Evolutionary conservation across 805 yeast species (phyloP).

Genomic region (Hanseniaspora thailandica): DNA sequence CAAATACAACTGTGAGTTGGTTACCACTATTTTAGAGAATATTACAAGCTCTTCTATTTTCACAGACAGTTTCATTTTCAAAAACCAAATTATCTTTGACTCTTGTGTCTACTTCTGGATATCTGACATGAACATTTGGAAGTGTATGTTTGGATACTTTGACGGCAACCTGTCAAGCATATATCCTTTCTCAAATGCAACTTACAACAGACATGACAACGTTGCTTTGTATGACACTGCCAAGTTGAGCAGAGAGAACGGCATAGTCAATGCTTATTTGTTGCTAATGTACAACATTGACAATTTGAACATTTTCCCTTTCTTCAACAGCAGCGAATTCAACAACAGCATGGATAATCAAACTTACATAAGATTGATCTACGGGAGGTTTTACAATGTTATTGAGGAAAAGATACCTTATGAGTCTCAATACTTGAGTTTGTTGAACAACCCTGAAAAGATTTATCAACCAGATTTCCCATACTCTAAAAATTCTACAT

Average conservation of each 20-base stretch:
- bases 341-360: background rate
- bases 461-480: slow-evolving; percentile 8
- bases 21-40: background rate
- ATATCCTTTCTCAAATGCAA: background rate
- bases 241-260: slow-evolving; percentile 6
- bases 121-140: slow-evolving; percentile 14
- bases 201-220: background rate
- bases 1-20: slow-evolving; percentile 1
- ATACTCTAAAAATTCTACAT: background rate
- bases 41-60: background rate
- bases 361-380: background rate
- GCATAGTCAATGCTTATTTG: slow-evolving; percentile 6
- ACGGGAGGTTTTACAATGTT: slow-evolving; percentile 1
- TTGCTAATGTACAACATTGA: slow-evolving; percentile 5
- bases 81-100: background rate
- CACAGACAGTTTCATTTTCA: background rate
- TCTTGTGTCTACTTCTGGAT: slow-evolving; percentile 12
- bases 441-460: background rate
- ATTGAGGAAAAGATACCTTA: background rate
- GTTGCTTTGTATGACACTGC: slow-evolving; percentile 13
- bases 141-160: slow-evolving; percentile 9
- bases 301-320: slow-evolving; percentile 2
- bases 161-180: slow-evolving; percentile 7
- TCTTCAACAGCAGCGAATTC: background rate
- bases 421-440: slow-evolving; percentile 5